Percentiles rank a stretch among this genome's conserved stretches.
These are phyloP conservation scores for Jacaranda copaia DNA, from an alignment of 257 asterid genomes.

Conservation along the genomic window DNA sequence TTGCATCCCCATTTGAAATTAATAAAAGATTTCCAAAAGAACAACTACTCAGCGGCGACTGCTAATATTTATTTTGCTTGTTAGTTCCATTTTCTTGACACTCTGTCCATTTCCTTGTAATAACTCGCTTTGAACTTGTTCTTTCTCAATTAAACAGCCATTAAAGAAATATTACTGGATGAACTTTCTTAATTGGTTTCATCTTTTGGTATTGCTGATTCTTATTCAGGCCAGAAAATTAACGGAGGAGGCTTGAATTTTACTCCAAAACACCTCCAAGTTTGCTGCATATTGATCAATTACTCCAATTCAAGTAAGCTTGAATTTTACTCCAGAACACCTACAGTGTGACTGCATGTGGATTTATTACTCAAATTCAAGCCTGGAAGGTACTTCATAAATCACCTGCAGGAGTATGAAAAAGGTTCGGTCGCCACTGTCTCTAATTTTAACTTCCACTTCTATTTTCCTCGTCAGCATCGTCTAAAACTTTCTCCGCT, in stretches of 20 bases:
- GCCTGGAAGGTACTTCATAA: not conserved
- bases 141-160: slow-evolving; percentile 2
- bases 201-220: not conserved
- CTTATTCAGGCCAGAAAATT: not conserved
- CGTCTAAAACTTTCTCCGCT: not conserved
- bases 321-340: not conserved
- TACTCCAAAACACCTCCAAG: too few species aligned
- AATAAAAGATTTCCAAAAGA: not conserved
- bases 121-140: not conserved
- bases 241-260: too few species aligned
- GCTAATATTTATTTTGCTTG: not conserved
- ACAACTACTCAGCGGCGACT: not conserved
- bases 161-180: not conserved
- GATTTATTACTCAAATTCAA: not conserved
- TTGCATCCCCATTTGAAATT: not conserved
- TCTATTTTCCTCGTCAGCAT: not conserved
- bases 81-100: not conserved
- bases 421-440: not conserved
- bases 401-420: not conserved
- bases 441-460: not conserved
- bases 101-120: not conserved
- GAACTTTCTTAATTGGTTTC: not conserved
- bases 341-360: not conserved
- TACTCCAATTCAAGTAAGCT: not conserved
- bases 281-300: too few species aligned